Base-by-base conservation (phyloP, 371 early-diverging fungal genomes). In the Rhizopus microsporus region DNA sequence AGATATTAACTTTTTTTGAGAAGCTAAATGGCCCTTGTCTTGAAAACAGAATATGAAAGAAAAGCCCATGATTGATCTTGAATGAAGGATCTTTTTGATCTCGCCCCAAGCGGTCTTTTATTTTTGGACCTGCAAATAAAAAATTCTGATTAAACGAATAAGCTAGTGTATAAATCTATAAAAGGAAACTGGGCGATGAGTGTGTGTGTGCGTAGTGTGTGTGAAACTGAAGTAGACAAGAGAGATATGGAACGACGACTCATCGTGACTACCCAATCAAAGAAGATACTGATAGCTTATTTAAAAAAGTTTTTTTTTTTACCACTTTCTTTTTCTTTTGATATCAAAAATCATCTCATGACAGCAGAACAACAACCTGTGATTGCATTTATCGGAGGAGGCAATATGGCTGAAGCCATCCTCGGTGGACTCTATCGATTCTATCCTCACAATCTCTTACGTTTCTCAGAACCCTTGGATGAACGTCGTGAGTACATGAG, bases 401-500 rank as follows among this genome's bases (percentile, higher is more conserved):
- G 97, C 51, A 94, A 96, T 74, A 95, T 96, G 94, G 94, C 93
- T 42, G 87, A 87, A 64, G 93, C 95, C 56, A 93, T 96, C 52
- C 80, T 95, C 30, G 93, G 93, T 10, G 97, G 97, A 17, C 84
- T 96, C 38, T 69, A 67, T 23, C 31, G 29, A 4, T 62, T 85
- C 53, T 91, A 87, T 67, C 83, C 87, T 16, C 71, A 86, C 9
- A 63, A 77, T n/a, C 77, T 83, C 53, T 78, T 94, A 13, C 74
- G 80, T 39, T 93, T 92, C 53, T 88, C 91, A 6, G 97, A 96
- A 65, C 94, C 94, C 9, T 72, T 84, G 57, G 81, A 74, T 29
- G 83, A 77, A 48, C 83, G 88, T 42, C 80, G 84, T 17, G 72
- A 81, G 23, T 86, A 88, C 54, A 79, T 94, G 68, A 68, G 77